Evolutionary conservation across 2,329 filamentous ascomycete genomes (phyloP).

Genomic region (Diaporthe sp.): DNA sequence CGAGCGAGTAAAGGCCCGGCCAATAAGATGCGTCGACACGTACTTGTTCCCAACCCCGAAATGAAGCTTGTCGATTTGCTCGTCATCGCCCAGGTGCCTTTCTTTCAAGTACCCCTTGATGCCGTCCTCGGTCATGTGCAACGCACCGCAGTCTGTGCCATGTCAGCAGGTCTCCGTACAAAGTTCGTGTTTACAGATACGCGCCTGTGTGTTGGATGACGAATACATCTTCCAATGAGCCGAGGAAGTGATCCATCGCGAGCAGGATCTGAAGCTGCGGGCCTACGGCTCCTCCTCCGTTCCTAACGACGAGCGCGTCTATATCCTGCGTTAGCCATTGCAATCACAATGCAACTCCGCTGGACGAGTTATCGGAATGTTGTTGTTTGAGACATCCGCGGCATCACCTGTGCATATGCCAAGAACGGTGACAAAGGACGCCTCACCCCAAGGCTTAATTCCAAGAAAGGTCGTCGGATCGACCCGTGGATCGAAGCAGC

Average conservation of each 20-base stretch:
- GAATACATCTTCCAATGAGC: conserved; percentile 3
- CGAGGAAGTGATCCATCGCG: conserved; percentile 18
- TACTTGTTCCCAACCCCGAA: conserved; percentile 1
- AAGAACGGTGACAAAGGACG: not conserved
- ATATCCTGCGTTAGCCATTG: not conserved
- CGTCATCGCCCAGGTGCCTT: conserved; percentile 7
- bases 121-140: conserved; percentile 3
- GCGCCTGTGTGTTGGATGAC: conserved; percentile 14
- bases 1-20: no score
- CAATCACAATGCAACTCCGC: no score
- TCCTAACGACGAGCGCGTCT: conserved; percentile 17
- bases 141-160: conserved; percentile 18
- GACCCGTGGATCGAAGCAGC: conserved; percentile 20
- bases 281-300: conserved; percentile 10
- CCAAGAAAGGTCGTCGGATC: conserved; percentile 16
- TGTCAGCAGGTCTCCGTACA: not conserved
- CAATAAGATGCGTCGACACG: not conserved
- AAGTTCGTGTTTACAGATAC: not conserved
- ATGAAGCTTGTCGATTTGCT: conserved; percentile 5
- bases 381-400: not conserved
- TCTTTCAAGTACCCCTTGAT: conserved; percentile 21
- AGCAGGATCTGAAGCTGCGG: not conserved
- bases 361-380: not conserved
- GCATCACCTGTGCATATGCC: not conserved
- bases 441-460: conserved; percentile 17